Conservation (phyloP, 805 yeast species). For the Metschnikowia reukaufii region DNA sequence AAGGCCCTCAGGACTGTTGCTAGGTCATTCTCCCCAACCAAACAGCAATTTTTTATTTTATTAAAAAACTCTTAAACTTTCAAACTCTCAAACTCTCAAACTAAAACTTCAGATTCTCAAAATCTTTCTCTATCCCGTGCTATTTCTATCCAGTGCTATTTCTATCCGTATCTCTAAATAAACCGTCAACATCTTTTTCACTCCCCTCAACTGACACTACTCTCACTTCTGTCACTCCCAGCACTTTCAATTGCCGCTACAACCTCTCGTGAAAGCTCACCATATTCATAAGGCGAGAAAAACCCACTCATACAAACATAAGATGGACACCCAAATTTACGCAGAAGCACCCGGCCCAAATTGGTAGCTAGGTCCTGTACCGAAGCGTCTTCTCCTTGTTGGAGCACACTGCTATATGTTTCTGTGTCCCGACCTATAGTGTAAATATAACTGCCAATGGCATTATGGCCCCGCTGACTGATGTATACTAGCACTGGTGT, state of each 20-base stretch:
- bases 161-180: neutral
- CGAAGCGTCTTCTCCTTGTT: conserved; percentile 42
- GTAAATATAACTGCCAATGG: conserved; percentile 46
- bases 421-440: conserved; percentile 32
- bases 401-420: conserved; percentile 42
- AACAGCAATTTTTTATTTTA: too few species aligned
- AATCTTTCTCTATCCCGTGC: too few species aligned
- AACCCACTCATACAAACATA: conserved; percentile 48
- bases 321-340: conserved; percentile 42
- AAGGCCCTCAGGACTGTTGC: too few species aligned
- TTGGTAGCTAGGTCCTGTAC: conserved; percentile 45
- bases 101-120: too few species aligned
- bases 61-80: too few species aligned
- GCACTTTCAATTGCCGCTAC: conserved; percentile 9
- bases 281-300: conserved; percentile 22
- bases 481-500: conserved; percentile 33
- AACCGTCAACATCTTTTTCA: neutral
- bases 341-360: conserved; percentile 41
- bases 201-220: neutral
- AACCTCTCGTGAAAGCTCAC: conserved; percentile 16
- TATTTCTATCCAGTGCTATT: too few species aligned
- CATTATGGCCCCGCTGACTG: conserved; percentile 25
- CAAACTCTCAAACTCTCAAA: too few species aligned
- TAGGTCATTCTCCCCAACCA: too few species aligned
- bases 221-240: neutral